Base-by-base conservation (phyloP, 495 filamentous ascomycete genomes). In the Podospora pseudopauciseta region DNA sequence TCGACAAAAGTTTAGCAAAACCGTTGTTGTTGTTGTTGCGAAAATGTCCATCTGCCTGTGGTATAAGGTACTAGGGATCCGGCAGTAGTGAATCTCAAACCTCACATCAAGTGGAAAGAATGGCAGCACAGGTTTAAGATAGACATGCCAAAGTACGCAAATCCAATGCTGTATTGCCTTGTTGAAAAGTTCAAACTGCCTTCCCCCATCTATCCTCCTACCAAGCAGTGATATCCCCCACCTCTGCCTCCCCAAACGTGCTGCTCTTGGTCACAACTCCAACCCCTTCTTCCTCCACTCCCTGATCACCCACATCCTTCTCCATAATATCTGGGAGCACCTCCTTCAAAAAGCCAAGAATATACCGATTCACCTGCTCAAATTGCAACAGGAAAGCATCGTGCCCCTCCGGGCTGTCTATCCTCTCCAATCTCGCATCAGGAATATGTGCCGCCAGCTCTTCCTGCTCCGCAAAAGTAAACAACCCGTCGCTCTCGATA, bases 381-480 rank as follows among this genome's bases (percentile, higher is more conserved):
- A 99, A 99, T 77, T 98, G 93, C 64, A 99, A 81, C 70, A 99
- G 80, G 78, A 99, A 99, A 1, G 95, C 95, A 76, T 99, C 95
- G 71, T 99, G 95, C 9, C 95, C 95, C 76, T 99, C 95, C 2
- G 92, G 90, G 69, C 90, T 93, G 72, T 97, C 92, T 61, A 99
- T 99, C 39, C 86, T 91, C 75, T 92, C 86, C 28, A 99, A 79
- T 28, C 88, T 82, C 0, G 90, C 89, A 68, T 94, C 81, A 1
- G 90, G 89, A 69, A 99, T 96, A 49, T 89, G 88, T 15, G 87
- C 87, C 1, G 94, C 95, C 49, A 99, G 77, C 76, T 97, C 92
- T 75, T 96, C 84, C 81, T 99, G 95, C 78, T 99, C 95, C 28
- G 92, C 92, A 74, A 95, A 99, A 0, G 94, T 98, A 75, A 99